Base-by-base conservation (phyloP, 2,329 filamentous ascomycete species). In the Drechmeria coniospora region DNA sequence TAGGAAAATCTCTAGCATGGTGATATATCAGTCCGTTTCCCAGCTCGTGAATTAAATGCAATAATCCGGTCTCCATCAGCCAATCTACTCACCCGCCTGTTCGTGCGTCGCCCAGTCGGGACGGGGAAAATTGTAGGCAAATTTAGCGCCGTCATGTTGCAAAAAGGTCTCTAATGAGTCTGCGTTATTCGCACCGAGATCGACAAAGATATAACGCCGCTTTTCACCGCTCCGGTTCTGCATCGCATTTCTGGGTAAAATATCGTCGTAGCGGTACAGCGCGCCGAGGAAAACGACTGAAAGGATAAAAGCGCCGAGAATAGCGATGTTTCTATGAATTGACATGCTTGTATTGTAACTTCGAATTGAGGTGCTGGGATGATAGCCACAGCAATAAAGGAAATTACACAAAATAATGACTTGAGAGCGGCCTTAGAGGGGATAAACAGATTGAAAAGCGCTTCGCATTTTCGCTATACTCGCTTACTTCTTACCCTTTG, bases 1-100 rank as follows among this genome's bases (percentile, higher is more conserved):
- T 7, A 36, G 31, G 28, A 32, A 32, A 12, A 32, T 32, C 25
- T 35, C 33, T 29, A 18, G 12, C 11, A 14, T 27, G n/a, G 18
- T 14, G 9, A 24, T 9, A 9, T 24, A 14, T n/a, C n/a, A n/a
- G n/a, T n/a, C 13, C 9, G 23, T 9, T 24, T 14, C 8, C 8
- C 23, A 10, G 8, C 23, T 11, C 23, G 23, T 11, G 10, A 15
- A 7, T 14, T 8, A 10, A 26, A 17, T 10, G 18, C 7, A 27
- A n/a, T n/a, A n/a, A n/a, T n/a, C 15, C 5, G 13, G 17, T 25
- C 23, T 21, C 22, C 6, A 13, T 13, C 6, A 20, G 8, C 20
- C 8, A 21, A 8, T 21, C 8, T 21, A 19, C 28, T 15, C 22
- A 32, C 29, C 23, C 18, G 29, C 26, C 8, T 32, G 21, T 4